Evolutionary conservation across 2,329 filamentous ascomycete genomes (phyloP).

Genomic region (Fusarium circinatum): DNA sequence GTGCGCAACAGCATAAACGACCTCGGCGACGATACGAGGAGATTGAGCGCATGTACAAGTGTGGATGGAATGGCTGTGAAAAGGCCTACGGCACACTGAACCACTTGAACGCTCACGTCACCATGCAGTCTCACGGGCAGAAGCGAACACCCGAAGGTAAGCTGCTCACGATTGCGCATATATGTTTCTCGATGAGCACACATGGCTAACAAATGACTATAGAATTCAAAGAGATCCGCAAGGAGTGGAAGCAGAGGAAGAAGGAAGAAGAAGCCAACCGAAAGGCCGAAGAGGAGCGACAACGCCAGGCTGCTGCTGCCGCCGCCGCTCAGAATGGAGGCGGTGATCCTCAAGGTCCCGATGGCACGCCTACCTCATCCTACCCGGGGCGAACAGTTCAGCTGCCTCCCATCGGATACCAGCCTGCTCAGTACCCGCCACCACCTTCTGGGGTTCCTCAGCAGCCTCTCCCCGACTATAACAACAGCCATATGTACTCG

Average conservation of each 20-base stretch:
- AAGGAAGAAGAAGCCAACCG: slow-evolving; percentile 85
- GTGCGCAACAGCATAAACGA: slow-evolving; percentile 96
- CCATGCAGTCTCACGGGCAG: slow-evolving; percentile 95
- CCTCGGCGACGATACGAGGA: slow-evolving; percentile 95
- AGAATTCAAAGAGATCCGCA: slow-evolving; percentile 99
- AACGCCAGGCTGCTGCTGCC: slow-evolving; percentile 63
- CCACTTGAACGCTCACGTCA: slow-evolving; percentile 97
- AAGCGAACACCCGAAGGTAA: slow-evolving; percentile 98
- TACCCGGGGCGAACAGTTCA: slow-evolving; percentile 70
- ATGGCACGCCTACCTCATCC: slow-evolving; percentile 59
- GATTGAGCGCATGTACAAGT: slow-evolving; percentile 99
- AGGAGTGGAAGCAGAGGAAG: slow-evolving; percentile 99
- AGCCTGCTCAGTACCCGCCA: slow-evolving; percentile 73
- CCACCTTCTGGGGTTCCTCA: slow-evolving; percentile 65
- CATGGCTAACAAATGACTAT: slow-evolving; percentile 43
- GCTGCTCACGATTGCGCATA: slow-evolving; percentile 44
- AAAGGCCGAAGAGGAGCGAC: slow-evolving; percentile 80
- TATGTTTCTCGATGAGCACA: not conserved
- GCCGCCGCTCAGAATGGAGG: slow-evolving; percentile 63
- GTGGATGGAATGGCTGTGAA: slow-evolving; percentile 97
- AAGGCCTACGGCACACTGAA: slow-evolving; percentile 98
- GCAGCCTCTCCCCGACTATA: slow-evolving; percentile 66
- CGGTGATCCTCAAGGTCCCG: slow-evolving; percentile 56
- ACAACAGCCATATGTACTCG: slow-evolving; percentile 63
- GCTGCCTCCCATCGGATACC: slow-evolving; percentile 80